phyloP scores from a whole-genome alignment of 495 filamentous ascomycete genomes.

The Haplographium delicatum region DNA sequence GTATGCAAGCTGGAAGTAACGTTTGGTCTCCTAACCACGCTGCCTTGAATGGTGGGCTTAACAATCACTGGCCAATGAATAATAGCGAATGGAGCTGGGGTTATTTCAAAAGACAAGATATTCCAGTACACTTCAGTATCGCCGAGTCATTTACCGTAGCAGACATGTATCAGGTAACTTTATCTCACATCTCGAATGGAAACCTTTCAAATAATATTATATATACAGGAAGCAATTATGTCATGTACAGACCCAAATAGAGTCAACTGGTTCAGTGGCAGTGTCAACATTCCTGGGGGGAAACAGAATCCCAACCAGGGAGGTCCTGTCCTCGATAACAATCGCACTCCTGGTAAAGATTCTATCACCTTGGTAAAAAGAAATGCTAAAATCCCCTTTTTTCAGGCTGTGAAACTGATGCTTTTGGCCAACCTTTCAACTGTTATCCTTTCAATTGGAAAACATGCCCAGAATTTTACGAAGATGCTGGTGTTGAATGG shows the following conservation, averaged over 20 bases:
- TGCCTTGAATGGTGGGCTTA: conserved; percentile 22
- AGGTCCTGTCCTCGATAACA: conserved; percentile 28
- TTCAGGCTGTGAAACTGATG: conserved; percentile 26
- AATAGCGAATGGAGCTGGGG: conserved; percentile 28
- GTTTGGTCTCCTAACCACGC: conserved; percentile 27
- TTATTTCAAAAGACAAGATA: conserved; percentile 27
- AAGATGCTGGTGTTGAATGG: conserved; percentile 31
- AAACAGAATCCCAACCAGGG: conserved; percentile 24
- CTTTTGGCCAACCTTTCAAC: conserved; percentile 18
- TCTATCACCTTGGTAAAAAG: background rate
- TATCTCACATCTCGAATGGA: too few species aligned
- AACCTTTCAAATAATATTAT: too few species aligned
- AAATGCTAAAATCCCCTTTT: too few species aligned
- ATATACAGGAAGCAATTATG: conserved; percentile 23
- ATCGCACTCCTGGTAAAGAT: conserved; percentile 24
- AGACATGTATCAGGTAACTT: conserved; percentile 28
- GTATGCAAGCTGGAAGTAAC: conserved; percentile 27
- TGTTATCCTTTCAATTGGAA: conserved; percentile 29
- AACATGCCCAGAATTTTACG: conserved; percentile 25
- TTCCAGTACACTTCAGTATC: conserved; percentile 30
- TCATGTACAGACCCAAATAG: conserved; percentile 30
- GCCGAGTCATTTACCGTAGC: conserved; percentile 30
- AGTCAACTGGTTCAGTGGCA: conserved; percentile 28
- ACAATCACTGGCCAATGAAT: conserved; percentile 27
- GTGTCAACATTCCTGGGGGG: conserved; percentile 27